Evolutionary conservation across 257 asterid genomes (phyloP).

Genomic region (Solanum arcanum): DNA sequence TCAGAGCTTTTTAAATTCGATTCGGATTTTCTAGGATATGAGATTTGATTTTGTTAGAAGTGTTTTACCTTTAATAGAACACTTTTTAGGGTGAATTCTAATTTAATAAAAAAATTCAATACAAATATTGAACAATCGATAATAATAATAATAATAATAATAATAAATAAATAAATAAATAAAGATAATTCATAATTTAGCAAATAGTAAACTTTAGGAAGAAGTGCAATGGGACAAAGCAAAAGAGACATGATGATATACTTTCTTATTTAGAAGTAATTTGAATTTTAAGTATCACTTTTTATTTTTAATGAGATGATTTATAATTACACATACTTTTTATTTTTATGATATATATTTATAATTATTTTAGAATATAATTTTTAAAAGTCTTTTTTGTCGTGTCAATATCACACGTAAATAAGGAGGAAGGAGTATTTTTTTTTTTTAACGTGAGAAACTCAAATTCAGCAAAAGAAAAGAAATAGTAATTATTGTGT

Average conservation of each 20-base stretch:
- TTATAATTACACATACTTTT: background rate
- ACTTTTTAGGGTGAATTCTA: rapidly evolving
- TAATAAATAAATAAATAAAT: too few relatives aligned
- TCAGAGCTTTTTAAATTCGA: rapidly evolving
- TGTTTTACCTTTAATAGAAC: background rate
- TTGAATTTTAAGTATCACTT: too few relatives aligned
- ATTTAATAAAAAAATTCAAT: too few relatives aligned
- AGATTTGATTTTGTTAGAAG: too few relatives aligned
- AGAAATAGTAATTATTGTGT: background rate
- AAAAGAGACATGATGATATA: background rate
- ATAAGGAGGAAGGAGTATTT: background rate
- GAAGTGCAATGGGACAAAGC: background rate
- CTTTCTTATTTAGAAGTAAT: too few relatives aligned
- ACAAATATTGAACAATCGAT: rapidly evolving
- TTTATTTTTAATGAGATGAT: background rate
- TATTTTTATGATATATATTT: background rate
- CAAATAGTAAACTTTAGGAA: background rate
- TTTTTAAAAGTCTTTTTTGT: background rate
- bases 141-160: too few relatives aligned
- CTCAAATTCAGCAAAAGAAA: background rate
- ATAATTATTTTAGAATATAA: background rate
- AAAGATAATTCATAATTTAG: background rate
- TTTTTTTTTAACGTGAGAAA: background rate
- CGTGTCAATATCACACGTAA: background rate
- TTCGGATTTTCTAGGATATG: rapidly evolving